Evolutionary conservation across 352 stramenopile species (phyloP).

Genomic region (Elongisporangium anandrum): DNA sequence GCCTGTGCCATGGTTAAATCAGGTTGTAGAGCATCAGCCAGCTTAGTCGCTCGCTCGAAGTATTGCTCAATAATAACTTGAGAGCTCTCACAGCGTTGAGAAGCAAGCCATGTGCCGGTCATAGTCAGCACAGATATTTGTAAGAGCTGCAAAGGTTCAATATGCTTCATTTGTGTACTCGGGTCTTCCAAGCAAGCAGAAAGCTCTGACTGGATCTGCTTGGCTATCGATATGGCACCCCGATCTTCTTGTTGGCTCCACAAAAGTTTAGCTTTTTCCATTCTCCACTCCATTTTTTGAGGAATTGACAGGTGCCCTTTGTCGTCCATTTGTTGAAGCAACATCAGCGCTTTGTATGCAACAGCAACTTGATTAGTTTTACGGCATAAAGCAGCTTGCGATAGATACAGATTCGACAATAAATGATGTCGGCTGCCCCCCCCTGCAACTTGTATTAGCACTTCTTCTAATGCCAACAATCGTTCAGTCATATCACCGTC

Average conservation of each 20-base stretch:
- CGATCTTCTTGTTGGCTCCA: constrained; percentile 71
- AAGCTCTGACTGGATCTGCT: constrained; percentile 48
- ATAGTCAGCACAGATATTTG: constrained; percentile 62
- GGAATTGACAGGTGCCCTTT: constrained; percentile 23
- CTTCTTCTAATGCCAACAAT: constrained; percentile 59
- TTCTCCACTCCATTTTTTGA: constrained; percentile 54
- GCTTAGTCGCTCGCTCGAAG: constrained; percentile 77
- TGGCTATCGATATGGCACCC: constrained; percentile 71
- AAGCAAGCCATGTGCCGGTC: constrained; percentile 91
- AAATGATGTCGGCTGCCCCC: constrained; percentile 12
- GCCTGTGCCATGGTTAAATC: constrained; percentile 24
- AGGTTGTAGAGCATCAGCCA: constrained; percentile 45
- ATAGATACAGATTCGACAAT: constrained; percentile 51
- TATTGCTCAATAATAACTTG: constrained; percentile 92
- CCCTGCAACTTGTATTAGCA: constrained; percentile 41
- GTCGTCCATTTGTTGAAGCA: constrained; percentile 53
- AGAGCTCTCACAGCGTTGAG: constrained; percentile 89
- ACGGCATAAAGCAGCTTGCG: constrained; percentile 47
- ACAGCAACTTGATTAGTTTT: constrained; percentile 64
- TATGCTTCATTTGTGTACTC: constrained; percentile 6
- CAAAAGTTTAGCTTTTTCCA: constrained; percentile 75
- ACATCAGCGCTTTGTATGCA: constrained; percentile 54
- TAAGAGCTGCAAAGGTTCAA: constrained; percentile 36
- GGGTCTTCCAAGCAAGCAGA: constrained; percentile 17
- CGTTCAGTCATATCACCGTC: constrained; percentile 57